A percentile compares a stretch with the other conserved stretches of the same genome.
These are phyloP conservation scores for Prunus armeniaca DNA, from an alignment of 306 rosid species.

Conservation along the genomic window DNA sequence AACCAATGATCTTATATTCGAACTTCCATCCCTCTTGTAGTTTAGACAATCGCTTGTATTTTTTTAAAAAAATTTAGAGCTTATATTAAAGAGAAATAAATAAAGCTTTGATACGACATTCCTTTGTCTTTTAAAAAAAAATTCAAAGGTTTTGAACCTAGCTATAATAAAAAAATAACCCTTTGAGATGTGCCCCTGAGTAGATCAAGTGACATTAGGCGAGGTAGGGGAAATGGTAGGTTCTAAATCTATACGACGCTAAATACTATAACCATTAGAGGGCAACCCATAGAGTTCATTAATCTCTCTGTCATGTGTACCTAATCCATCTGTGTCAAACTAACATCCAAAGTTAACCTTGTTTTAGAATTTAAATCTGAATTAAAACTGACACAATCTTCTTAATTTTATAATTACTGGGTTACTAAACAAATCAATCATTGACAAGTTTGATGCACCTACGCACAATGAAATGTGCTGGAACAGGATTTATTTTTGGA, in stretches of 20 bases:
- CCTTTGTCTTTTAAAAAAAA: background rate
- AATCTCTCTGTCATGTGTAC: background rate
- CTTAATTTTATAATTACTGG: background rate
- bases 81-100: too few species aligned
- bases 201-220: background rate
- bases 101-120: too few species aligned
- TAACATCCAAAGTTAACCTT: background rate
- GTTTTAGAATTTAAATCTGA: background rate
- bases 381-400: background rate
- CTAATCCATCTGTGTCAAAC: background rate
- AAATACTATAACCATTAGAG: background rate
- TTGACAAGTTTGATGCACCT: background rate
- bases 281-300: background rate
- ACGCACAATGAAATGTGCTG: background rate
- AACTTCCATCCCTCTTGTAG: fast-evolving
- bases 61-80: too few species aligned
- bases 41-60: too few species aligned
- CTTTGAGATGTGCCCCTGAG: background rate
- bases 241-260: background rate
- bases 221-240: background rate
- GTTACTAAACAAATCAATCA: background rate
- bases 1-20: too few species aligned
- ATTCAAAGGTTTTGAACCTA: background rate
- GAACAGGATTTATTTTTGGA: background rate
- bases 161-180: background rate